Evolutionary conservation across 116 monocot species (phyloP).

Genomic region (Trichopus zeylanicus): DNA sequence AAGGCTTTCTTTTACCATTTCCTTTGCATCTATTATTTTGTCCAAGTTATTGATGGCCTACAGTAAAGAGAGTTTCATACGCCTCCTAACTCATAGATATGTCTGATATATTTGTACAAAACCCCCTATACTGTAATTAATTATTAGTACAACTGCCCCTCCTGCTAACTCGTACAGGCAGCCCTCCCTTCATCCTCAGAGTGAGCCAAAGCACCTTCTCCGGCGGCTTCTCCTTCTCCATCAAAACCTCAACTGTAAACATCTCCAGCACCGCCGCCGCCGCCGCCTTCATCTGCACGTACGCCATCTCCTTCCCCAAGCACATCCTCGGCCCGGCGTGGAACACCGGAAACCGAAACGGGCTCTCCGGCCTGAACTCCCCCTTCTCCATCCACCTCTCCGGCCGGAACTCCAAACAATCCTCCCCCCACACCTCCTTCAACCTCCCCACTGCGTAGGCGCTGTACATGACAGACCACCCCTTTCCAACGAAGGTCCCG

Average conservation of each 20-base stretch:
- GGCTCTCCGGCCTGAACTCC: constrained; percentile 10
- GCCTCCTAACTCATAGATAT: no score
- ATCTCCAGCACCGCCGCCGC: constrained; percentile 11
- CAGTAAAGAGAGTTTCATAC: no score
- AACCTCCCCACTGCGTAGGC: constrained; percentile 27
- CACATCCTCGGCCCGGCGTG: constrained; percentile 11
- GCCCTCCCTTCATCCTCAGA: constrained; percentile 30
- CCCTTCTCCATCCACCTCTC: constrained; percentile 2
- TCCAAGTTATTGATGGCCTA: no score
- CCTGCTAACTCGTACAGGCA: constrained; percentile 11
- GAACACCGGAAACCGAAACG: constrained; percentile 23
- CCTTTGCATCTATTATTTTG: no score
- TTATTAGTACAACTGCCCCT: no score
- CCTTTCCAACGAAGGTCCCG: constrained; percentile 19
- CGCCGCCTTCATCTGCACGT: constrained; percentile 35
- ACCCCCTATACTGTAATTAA: no score
- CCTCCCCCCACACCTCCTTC: constrained; percentile 30
- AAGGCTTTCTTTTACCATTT: no score
- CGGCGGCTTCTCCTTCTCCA: constrained; percentile 9
- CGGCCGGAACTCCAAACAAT: constrained; percentile 28
- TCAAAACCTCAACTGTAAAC: constrained; percentile 9
- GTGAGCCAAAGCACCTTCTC: constrained; percentile 20
- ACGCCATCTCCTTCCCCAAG: constrained; percentile 48
- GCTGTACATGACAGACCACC: constrained; percentile 24
- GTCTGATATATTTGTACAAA: no score